phyloP scores from a whole-genome alignment of 306 rosid species.

The barrel medic (Medicago truncatula) region MtrunA17r5.0-ANR NC_053049.1:46386001-46386500 shows the following conservation, averaged over 20 bases:
- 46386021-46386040: conserved; percentile 14
- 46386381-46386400: conserved; percentile 61
- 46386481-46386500: conserved; percentile 67
- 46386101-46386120: neutral
- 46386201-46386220: neutral
- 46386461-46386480: conserved; percentile 78
- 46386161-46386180: neutral
- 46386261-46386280: neutral
- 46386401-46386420: conserved; percentile 79
- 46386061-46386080: neutral
- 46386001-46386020: conserved; percentile 15
- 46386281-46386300: neutral
- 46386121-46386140: neutral
- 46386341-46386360: neutral
- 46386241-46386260: neutral
- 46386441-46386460: conserved; percentile 63
- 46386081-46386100: neutral
- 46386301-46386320: neutral
- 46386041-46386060: conserved; percentile 4
- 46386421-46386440: conserved; percentile 79
- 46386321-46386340: neutral
- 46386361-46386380: conserved; percentile 59
- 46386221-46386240: neutral
- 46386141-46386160: neutral
- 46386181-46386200: neutral